A percentile compares a stretch with the other conserved stretches of the same genome.
Evolutionary conservation across 371 early-diverging fungal species (phyloP).

Genomic region (Actinomortierella wolfii): DNA sequence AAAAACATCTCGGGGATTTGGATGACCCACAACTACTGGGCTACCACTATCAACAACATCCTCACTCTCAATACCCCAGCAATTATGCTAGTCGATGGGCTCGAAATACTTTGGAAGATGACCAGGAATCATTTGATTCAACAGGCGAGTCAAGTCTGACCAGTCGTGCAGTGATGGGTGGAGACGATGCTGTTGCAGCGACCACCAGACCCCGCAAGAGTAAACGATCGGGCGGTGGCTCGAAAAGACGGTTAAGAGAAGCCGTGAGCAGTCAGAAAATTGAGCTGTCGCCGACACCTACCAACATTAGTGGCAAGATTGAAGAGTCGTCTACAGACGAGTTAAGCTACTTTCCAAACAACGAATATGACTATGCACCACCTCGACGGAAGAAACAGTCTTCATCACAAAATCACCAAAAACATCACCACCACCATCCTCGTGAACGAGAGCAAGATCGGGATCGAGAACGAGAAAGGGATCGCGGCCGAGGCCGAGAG

Average conservation of each 20-base stretch:
- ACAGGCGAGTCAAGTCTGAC: background rate
- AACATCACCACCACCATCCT: background rate
- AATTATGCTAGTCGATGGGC: too few species aligned
- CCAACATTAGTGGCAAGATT: too few species aligned
- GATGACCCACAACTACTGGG: too few species aligned
- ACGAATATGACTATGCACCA: background rate
- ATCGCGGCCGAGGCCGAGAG: too few species aligned
- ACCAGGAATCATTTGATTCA: background rate
- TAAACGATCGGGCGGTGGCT: background rate
- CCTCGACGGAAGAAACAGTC: conserved; percentile 4
- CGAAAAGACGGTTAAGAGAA: background rate
- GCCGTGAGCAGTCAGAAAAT: conserved; percentile 13
- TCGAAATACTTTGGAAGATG: too few species aligned
- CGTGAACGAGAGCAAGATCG: background rate
- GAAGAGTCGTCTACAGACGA: background rate
- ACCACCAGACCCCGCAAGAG: background rate
- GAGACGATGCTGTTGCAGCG: too few species aligned
- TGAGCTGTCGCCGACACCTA: conserved; percentile 6
- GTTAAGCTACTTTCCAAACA: background rate
- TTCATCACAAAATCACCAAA: background rate
- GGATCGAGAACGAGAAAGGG: background rate
- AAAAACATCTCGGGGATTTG: too few species aligned
- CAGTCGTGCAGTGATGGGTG: background rate
- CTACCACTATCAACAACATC: too few species aligned
- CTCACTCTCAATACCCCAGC: too few species aligned